Base-by-base conservation (phyloP, 1,139 yeast genomes). In the Scheffersomyces lignicola region DNA sequence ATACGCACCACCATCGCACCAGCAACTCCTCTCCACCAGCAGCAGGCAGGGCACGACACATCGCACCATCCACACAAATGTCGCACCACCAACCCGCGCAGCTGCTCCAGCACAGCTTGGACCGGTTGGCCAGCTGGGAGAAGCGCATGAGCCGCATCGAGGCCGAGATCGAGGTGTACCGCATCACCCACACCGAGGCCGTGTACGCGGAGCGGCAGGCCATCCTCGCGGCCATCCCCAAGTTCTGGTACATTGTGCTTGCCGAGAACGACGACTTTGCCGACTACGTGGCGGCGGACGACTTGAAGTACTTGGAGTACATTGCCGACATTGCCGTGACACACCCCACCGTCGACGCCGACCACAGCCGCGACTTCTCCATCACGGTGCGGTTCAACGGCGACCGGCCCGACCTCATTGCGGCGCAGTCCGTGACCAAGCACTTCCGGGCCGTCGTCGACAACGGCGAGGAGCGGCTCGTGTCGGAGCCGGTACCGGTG, bases 261-360 rank as follows among this genome's bases (percentile, higher is more conserved):
- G 84, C 88, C 0, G 86, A 83, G 51, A 84, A 83, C 52, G 83
- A 81, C 29, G 89, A 83, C 47, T 83, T 84, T 54, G 80, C 84
- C 17, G 90, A 84, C 42, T 83, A 75, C 48, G 64, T 83, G 18
- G 67, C 77, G 37, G 75, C 80, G 1, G 83, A 80, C 28, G 92
- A 84, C 52, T 75, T 81, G 62, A 80, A 78, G 52, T 83, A 71
- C 52, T 55, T 84, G 37, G 92, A 84, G 49, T 58, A 59, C 33
- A 76, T 84, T 37, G 65, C 62, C 24, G 80, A 80, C 44, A 68
- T 84, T 7, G 66, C 68, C 40, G 82, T 83, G 2, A 59, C 70
- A 15, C 75, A 78, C 62, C 64, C 67, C 22, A 58, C 68, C 37
- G 62, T 58, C 8, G 65, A 60, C 5, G 50, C 53, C 2, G 52